Conservation (phyloP, 2,329 filamentous ascomycete species). For the Pseudofabraea citricarpa region DNA sequence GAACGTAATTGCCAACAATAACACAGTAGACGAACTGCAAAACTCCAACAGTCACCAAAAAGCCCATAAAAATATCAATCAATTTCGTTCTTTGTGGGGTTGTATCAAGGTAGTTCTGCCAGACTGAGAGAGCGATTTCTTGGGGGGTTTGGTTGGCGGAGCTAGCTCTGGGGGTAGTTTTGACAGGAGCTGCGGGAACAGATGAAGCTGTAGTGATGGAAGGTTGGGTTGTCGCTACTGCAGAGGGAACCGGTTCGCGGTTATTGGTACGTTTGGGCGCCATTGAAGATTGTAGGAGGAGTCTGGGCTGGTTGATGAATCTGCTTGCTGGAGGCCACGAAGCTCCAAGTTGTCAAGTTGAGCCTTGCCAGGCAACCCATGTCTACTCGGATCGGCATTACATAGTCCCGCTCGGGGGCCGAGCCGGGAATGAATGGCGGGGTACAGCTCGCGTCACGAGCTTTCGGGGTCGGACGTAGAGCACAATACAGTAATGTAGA, state of each 20-base stretch:
- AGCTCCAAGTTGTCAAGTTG: no score
- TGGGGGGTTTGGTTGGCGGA: constrained; percentile 19
- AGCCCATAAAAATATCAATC: constrained; percentile 85
- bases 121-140: constrained; percentile 65
- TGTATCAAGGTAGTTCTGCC: constrained; percentile 70
- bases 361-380: no score
- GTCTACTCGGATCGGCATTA: no score
- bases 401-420: no score
- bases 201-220: constrained; percentile 21
- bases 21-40: constrained; percentile 93
- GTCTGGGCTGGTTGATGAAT: no score
- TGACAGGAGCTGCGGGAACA: constrained; percentile 16
- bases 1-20: constrained; percentile 87
- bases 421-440: no score
- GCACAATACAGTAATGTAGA: no score
- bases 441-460: no score
- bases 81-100: constrained; percentile 91
- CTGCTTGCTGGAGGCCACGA: no score
- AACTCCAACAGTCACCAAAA: constrained; percentile 79
- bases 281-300: no score
- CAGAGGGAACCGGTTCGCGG: constrained; percentile 19
- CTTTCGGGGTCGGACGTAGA: no score
- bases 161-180: constrained; percentile 18
- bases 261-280: constrained; percentile 45
- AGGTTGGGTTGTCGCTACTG: constrained; percentile 14